Evolutionary conservation across 495 filamentous ascomycete species (phyloP).

Genomic region (Clavariopsis aquatica): DNA sequence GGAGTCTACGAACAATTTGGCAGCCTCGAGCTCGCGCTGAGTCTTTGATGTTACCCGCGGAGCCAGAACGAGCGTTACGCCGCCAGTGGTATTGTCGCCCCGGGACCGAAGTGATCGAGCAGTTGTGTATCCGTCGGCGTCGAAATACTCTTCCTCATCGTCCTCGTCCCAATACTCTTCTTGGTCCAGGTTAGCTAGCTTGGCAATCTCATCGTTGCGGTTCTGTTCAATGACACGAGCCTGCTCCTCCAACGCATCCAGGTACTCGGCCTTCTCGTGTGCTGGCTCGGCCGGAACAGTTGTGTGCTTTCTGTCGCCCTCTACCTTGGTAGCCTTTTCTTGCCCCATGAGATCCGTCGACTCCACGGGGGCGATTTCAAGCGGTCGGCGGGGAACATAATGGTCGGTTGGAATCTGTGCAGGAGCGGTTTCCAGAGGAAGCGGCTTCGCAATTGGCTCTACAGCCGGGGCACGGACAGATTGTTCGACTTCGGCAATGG

Average conservation of each 20-base stretch:
- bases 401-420: neutral
- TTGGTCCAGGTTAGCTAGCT: conserved; percentile 41
- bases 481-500: neutral
- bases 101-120: conserved; percentile 70
- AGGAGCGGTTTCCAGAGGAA: conserved; percentile 1
- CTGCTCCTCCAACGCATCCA: conserved; percentile 39
- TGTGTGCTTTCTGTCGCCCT: neutral
- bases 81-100: conserved; percentile 79
- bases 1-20: conserved; percentile 66
- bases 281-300: neutral
- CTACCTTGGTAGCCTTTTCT: conserved; percentile 17
- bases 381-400: neutral
- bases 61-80: conserved; percentile 69
- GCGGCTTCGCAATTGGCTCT: neutral
- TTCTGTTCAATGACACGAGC: conserved; percentile 35
- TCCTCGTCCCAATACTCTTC: conserved; percentile 79
- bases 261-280: conserved; percentile 35
- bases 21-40: conserved; percentile 66
- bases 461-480: conserved; percentile 10
- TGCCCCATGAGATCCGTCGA: conserved; percentile 7
- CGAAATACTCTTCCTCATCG: conserved; percentile 73
- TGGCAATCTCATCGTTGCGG: conserved; percentile 36
- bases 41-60: conserved; percentile 65
- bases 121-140: conserved; percentile 80
- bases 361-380: neutral